Percentiles rank a stretch among this genome's conserved stretches.
phyloP scores from a whole-genome alignment of 2,329 filamentous ascomycete species.

The Fusarium sp. region DNA sequence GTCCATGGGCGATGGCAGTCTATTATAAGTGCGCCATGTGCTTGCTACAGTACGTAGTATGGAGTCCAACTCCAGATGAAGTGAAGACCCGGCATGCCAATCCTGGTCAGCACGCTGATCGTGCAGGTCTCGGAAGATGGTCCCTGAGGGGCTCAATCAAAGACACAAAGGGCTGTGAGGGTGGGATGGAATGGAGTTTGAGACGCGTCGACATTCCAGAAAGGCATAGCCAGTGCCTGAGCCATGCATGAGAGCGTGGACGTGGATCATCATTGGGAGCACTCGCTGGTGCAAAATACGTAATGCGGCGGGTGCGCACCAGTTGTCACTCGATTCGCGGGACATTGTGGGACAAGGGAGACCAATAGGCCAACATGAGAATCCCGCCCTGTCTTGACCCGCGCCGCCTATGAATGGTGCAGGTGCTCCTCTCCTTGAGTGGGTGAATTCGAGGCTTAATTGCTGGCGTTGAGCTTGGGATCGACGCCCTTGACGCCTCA shows the following conservation, averaged over 20 bases:
- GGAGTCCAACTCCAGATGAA: slow-evolving; percentile 19
- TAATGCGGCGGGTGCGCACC: slow-evolving; percentile 41
- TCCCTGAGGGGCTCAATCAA: slow-evolving; percentile 29
- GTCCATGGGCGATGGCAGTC: slow-evolving; percentile 29
- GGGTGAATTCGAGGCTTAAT: slow-evolving; percentile 37
- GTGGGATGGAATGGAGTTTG: slow-evolving; percentile 45
- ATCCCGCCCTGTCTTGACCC: slow-evolving; percentile 24
- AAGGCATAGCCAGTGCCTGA: slow-evolving; percentile 39
- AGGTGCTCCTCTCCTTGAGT: slow-evolving; percentile 2
- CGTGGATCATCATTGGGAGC: slow-evolving; percentile 38
- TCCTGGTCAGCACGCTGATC: slow-evolving; percentile 30
- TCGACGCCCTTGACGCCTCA: slow-evolving; percentile 23
- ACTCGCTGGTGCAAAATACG: slow-evolving; percentile 36
- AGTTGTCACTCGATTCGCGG: slow-evolving; percentile 32
- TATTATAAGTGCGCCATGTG: slow-evolving; percentile 37
- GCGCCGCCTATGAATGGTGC: slow-evolving; percentile 24
- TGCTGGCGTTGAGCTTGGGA: slow-evolving; percentile 13
- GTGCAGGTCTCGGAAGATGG: slow-evolving; percentile 28
- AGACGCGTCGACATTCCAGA: slow-evolving; percentile 44
- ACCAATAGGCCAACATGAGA: slow-evolving; percentile 28
- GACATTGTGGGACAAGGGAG: slow-evolving; percentile 30
- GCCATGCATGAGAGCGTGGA: slow-evolving; percentile 39
- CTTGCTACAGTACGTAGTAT: slow-evolving; percentile 19
- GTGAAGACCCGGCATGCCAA: slow-evolving; percentile 29
- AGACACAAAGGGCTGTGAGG: slow-evolving; percentile 28